A percentile compares a stretch with the other conserved stretches of the same genome.
These are phyloP conservation scores for Mycena crocata DNA, from an alignment of 768 basidiomycete species.

Conservation along the genomic window DNA sequence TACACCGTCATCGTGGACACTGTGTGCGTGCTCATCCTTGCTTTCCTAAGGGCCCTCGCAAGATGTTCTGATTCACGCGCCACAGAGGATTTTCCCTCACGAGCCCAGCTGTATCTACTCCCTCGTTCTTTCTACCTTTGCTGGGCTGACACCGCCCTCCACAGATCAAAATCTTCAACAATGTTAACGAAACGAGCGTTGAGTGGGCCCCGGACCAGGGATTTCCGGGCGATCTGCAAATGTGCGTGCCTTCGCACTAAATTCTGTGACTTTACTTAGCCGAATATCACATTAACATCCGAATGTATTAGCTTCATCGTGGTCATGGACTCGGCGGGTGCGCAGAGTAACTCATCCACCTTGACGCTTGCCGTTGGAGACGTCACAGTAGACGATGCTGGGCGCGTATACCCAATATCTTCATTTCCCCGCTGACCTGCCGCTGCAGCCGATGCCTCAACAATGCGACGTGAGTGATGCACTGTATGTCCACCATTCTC, in stretches of 20 bases:
- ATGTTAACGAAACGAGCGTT: neutral
- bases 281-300: too few species aligned
- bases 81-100: neutral
- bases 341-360: neutral
- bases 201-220: neutral
- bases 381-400: neutral
- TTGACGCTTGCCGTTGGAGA: neutral
- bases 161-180: neutral
- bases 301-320: neutral
- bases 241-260: neutral
- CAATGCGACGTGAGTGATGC: neutral
- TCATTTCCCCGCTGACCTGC: neutral
- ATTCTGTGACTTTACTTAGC: neutral
- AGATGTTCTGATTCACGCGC: neutral
- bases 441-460: neutral
- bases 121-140: neutral
- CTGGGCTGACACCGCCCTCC: neutral
- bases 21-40: neutral
- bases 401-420: neutral
- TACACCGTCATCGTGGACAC: neutral
- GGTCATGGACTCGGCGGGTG: neutral
- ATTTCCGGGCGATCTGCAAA: neutral
- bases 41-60: neutral
- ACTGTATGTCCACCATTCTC: neutral
- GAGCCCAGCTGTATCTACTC: neutral